Evolutionary conservation across 1,284 basidiomycete genomes (phyloP).

Genomic region (Vanrija sp.): DNA sequence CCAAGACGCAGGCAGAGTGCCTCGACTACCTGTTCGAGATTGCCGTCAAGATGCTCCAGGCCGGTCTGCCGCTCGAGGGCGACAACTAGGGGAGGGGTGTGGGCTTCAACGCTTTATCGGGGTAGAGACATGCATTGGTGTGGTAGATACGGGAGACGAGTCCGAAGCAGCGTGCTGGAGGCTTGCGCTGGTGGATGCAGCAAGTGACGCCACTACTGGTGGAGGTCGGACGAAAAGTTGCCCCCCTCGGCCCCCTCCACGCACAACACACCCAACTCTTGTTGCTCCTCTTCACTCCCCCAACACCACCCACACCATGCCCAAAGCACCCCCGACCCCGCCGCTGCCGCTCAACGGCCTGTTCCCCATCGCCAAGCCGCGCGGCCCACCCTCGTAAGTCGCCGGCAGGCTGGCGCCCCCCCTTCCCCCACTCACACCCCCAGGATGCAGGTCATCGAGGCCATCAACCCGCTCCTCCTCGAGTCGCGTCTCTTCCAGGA

Average conservation of each 20-base stretch:
- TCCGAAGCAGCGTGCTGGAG: too few relatives aligned
- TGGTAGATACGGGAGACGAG: too few relatives aligned
- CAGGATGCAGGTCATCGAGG: constrained; percentile 86
- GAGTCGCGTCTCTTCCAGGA: constrained; percentile 76
- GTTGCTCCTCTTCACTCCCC: background rate
- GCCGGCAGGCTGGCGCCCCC: constrained; percentile 1
- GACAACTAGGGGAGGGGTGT: constrained; percentile 16
- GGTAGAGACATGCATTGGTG: too few relatives aligned
- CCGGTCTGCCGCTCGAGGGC: constrained; percentile 40
- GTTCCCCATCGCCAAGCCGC: constrained; percentile 49
- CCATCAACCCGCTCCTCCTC: constrained; percentile 73
- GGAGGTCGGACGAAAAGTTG: background rate
- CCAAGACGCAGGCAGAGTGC: constrained; percentile 85
- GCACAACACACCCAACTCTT: background rate
- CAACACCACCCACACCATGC: constrained; percentile 28
- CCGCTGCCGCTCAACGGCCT: constrained; percentile 47
- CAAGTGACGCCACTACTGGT: too few relatives aligned
- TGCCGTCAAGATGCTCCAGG: constrained; percentile 50
- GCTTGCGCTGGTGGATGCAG: too few relatives aligned
- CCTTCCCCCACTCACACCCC: background rate
- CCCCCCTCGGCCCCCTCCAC: too few relatives aligned
- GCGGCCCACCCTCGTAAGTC: constrained; percentile 46
- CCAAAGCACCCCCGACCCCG: constrained; percentile 37
- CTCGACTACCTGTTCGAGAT: constrained; percentile 83
- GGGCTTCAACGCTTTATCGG: too few relatives aligned